Evolutionary conservation across 2,329 filamentous ascomycete species (phyloP).

Genomic region (Pyricularia pennisetigena): DNA sequence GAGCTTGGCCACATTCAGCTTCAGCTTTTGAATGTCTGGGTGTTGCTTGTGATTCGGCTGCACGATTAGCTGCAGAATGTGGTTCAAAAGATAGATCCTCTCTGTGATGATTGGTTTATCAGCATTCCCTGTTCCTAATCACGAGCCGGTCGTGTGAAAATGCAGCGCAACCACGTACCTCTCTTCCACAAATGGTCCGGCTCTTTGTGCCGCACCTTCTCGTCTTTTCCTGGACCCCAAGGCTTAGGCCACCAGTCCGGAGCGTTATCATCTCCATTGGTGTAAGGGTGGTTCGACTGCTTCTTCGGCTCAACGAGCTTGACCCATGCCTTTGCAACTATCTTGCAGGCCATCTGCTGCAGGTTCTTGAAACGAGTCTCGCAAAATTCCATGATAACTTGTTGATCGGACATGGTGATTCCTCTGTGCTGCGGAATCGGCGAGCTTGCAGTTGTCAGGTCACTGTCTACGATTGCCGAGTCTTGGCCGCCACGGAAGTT

Average conservation of each 20-base stretch:
- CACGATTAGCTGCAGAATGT: conserved; percentile 49
- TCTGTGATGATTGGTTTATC: conserved; percentile 27
- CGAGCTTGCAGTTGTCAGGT: neutral
- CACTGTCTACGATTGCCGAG: neutral
- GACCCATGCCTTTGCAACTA: conserved; percentile 66
- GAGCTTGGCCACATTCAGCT: conserved; percentile 43
- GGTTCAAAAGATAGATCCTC: conserved; percentile 46
- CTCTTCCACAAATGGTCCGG: conserved; percentile 63
- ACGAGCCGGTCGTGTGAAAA: conserved; percentile 6
- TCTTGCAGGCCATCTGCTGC: conserved; percentile 63
- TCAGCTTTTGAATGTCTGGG: conserved; percentile 39
- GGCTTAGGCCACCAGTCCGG: conserved; percentile 59
- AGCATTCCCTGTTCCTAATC: neutral
- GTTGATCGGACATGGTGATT: conserved; percentile 39
- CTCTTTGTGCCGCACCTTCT: conserved; percentile 57
- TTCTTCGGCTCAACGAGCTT: conserved; percentile 70
- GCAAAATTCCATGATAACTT: conserved; percentile 50
- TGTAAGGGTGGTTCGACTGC: conserved; percentile 66
- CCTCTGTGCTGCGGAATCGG: conserved; percentile 19
- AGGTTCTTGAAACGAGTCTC: conserved; percentile 52
- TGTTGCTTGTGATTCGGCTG: conserved; percentile 40
- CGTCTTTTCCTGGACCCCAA: conserved; percentile 37
- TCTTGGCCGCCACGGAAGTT: neutral
- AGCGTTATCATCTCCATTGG: conserved; percentile 49
- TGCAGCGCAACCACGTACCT: conserved; percentile 31